These are phyloP conservation scores for Talaromyces rugulosus DNA, from an alignment of 2,329 filamentous ascomycete species.

Conservation along the genomic window DNA sequence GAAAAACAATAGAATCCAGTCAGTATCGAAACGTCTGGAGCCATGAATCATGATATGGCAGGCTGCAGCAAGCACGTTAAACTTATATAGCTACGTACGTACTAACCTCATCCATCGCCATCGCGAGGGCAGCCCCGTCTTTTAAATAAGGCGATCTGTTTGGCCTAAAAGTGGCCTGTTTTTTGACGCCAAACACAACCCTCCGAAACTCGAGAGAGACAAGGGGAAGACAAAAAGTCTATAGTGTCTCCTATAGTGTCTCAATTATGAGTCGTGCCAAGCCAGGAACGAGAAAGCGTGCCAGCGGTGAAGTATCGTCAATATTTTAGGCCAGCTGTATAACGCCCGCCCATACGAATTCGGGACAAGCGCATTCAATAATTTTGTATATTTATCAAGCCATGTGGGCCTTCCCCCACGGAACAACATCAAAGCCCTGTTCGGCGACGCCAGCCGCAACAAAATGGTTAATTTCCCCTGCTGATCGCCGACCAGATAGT, in stretches of 20 bases:
- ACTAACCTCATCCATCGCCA: neutral
- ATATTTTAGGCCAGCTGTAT: neutral
- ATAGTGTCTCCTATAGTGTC: neutral
- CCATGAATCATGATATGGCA: neutral
- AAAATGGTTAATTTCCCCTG: neutral
- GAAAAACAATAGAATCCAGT: neutral
- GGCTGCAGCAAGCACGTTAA: neutral
- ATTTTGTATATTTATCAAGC: neutral
- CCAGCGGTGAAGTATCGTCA: neutral
- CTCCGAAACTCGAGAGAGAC: no score
- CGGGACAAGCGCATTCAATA: neutral
- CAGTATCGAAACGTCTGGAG: neutral
- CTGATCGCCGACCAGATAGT: neutral
- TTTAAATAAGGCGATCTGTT: neutral
- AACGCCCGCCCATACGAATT: neutral
- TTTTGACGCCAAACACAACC: neutral
- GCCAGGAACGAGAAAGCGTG: neutral
- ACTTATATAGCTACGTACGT: neutral
- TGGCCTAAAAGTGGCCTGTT: neutral
- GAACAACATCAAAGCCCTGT: neutral
- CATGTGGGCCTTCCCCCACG: neutral
- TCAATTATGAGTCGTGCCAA: neutral
- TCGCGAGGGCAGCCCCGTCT: neutral
- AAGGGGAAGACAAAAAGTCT: neutral
- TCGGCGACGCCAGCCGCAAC: neutral